Evolutionary conservation across 2,329 filamentous ascomycete species (phyloP).

Genomic region (Colletotrichum liriopes): DNA sequence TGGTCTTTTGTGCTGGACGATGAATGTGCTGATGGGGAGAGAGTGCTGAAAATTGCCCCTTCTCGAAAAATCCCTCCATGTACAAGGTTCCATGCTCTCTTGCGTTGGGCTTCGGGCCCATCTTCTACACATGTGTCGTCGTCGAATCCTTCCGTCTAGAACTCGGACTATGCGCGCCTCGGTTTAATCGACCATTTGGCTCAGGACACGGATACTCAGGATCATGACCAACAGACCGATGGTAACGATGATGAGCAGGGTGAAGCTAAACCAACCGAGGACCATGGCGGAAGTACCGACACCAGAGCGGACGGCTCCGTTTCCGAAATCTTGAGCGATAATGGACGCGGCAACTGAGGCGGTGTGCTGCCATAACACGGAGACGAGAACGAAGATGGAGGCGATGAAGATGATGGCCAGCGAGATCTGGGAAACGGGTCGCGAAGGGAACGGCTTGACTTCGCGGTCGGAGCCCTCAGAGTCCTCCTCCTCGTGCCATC

Average conservation of each 20-base stretch:
- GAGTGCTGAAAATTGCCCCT: conserved; percentile 3
- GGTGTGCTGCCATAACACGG: conserved; percentile 91
- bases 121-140: conserved; percentile 22
- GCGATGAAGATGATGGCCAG: conserved; percentile 91
- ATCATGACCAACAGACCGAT: conserved; percentile 98
- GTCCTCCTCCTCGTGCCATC: conserved; percentile 95
- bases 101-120: conserved; percentile 12
- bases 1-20: conserved; percentile 31
- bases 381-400: conserved; percentile 81
- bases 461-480: conserved; percentile 86
- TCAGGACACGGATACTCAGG: conserved; percentile 87
- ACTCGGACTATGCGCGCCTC: background rate
- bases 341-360: conserved; percentile 95
- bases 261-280: conserved; percentile 97
- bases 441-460: conserved; percentile 93
- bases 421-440: conserved; percentile 92
- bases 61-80: conserved; percentile 15
- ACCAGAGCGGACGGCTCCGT: conserved; percentile 88
- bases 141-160: conserved; percentile 18
- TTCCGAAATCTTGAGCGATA: conserved; percentile 93
- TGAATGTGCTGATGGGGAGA: conserved; percentile 26
- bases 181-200: conserved; percentile 64
- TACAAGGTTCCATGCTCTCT: conserved; percentile 20
- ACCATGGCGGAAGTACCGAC: conserved; percentile 98
- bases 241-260: conserved; percentile 92